A percentile compares a stretch with the other conserved stretches of the same genome.
Conservation (phyloP, 2,329 filamentous ascomycete species). For the Fusarium pseudonygamai region DNA sequence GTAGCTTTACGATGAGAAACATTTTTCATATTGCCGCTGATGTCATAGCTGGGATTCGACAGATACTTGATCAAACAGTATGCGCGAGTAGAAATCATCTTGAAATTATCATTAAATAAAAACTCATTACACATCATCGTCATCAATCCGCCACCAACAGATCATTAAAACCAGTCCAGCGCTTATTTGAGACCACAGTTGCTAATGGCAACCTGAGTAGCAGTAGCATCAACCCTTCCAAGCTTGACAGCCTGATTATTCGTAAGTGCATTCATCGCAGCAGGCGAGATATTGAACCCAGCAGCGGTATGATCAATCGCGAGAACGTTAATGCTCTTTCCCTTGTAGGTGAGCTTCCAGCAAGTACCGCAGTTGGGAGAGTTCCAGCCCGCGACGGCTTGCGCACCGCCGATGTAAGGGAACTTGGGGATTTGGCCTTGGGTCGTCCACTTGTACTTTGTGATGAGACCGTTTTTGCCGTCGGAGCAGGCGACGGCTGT, state of each 20-base stretch:
- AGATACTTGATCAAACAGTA: not conserved
- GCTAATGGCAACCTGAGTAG: conserved; percentile 53
- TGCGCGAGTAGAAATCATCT: fast-evolving
- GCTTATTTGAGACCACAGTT: conserved; percentile 50
- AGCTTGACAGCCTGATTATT: conserved; percentile 58
- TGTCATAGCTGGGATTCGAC: not conserved
- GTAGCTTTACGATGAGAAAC: fast-evolving
- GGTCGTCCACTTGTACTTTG: conserved; percentile 66
- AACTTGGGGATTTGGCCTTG: conserved; percentile 62
- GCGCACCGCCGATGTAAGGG: conserved; percentile 64
- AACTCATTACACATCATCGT: not conserved
- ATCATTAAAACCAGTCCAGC: not conserved
- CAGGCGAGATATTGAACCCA: conserved; percentile 65
- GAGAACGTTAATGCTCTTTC: conserved; percentile 62
- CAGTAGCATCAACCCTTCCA: conserved; percentile 62
- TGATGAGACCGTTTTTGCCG: conserved; percentile 72
- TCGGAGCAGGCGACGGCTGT: conserved; percentile 71
- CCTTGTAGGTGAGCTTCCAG: conserved; percentile 63
- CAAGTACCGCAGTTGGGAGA: conserved; percentile 66
- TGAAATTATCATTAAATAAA: not conserved
- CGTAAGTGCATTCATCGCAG: conserved; percentile 65
- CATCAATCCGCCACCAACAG: fast-evolving
- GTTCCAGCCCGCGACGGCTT: conserved; percentile 64
- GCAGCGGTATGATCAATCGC: conserved; percentile 61
- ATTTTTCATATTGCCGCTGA: not conserved